Conservation (phyloP, 148 eudicot genomes). For the Beta vulgaris region DNA sequence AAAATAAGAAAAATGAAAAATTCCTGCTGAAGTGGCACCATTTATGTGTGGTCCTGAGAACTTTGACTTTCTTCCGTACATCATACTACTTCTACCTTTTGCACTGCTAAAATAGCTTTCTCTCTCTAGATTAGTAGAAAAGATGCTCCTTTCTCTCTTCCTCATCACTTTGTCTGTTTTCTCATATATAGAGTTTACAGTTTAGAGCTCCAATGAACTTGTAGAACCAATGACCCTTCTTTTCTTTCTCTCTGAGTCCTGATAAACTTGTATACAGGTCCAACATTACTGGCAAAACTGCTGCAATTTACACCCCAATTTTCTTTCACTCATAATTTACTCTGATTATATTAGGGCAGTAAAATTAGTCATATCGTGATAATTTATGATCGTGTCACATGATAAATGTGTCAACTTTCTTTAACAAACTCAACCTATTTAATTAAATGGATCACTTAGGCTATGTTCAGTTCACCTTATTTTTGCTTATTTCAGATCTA, state of each 20-base stretch:
- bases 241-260: no score
- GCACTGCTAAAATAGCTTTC: constrained; percentile 2
- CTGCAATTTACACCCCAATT: not conserved
- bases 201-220: constrained; percentile 8
- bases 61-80: constrained; percentile 27
- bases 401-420: no score
- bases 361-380: no score
- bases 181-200: not conserved
- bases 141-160: constrained; percentile 3
- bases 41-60: not conserved
- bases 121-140: not conserved
- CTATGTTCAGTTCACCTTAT: no score
- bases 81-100: not conserved
- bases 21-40: not conserved
- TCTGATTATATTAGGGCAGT: no score
- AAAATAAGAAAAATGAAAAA: not conserved
- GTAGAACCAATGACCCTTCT: not conserved
- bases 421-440: no score
- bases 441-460: no score
- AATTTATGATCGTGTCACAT: no score
- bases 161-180: not conserved
- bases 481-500: no score
- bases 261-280: not conserved
- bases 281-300: not conserved
- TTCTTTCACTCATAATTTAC: no score